Evolutionary conservation across 371 early-diverging fungal genomes (phyloP), one percentile per base, ranked within the genome.

Genomic region (Mycotypha africana): DNA sequence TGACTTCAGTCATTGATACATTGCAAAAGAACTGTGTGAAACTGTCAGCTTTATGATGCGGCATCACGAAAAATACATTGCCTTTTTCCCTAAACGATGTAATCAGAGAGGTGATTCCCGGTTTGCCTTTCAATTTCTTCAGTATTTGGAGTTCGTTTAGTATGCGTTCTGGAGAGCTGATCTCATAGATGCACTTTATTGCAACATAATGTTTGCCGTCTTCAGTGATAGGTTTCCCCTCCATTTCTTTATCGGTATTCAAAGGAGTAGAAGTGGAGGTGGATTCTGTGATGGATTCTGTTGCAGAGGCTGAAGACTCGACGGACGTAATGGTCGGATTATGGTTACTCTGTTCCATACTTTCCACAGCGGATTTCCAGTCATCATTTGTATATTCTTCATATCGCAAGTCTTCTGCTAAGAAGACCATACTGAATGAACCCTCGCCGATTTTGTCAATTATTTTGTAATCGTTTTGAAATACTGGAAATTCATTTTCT

Each of bases 371-470:
- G 15, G 28, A 33, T 19, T 41, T 44, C 31, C 62, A 55, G 2
- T 56, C 43, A 15, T 51, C 52, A 47, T 93, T 93, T 41, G 86
- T 74, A 49, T 85, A 89, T 4, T 67, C 47, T 10, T 81, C 61
- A 44, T 87, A 75, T 23, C 82, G 60, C 10, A 88, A 47, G 56
- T 93, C 92, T n/a, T 86, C 53, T 0, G 96, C 99, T 54, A 90
- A 90, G 71, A 95, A 99, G 1, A 99, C 99, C 0, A 86, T 84
- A 58, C 93, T 92, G 61, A 99, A 99, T 19, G 26, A 50, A 51
- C 91, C 91, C 42, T 85, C 76, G 50, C 82, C 43, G 23, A 43
- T 43, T 22, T 43, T 43, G 11, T 78, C 79, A 8, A 86, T 46
- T 12, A 91, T 62, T 19, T 74, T 61, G 51, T 85, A 93, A 36